Evolutionary conservation across 441 rosid species (phyloP), one percentile per base, ranked within the genome.

Genomic region (Arabidopsis lyrata): DNA sequence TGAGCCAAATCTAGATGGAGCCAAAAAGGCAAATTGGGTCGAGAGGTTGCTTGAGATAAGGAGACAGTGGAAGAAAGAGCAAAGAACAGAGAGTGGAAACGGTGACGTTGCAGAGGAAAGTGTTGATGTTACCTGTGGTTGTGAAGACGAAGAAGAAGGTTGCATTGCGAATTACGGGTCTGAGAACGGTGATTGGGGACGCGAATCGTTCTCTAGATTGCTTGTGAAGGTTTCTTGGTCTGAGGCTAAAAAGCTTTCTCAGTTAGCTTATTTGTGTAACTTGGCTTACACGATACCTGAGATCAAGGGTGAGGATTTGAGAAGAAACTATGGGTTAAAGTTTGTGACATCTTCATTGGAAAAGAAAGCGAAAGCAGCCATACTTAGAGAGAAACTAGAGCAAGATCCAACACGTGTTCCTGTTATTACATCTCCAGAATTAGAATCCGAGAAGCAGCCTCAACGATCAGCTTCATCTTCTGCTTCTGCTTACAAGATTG

Each of bases 231-330:
- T 87, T 6, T 83, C 90, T 13, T 84, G 85, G 88, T 84, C 92
- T 0, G 95, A 92, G 55, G 84, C 83, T 53, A 87, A 85, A 81
- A 81, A 68, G 42, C 83, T 89, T 81, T 89, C 99, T 39, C 90
- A 86, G 77, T 86, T 92, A 36, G 97, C 97, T 57, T 92, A 90
- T 82, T 74, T 92, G 71, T 83, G 91, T 85, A 94, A 90, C 81
- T 81, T 89, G 81, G 97, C 99, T 42, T 94, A 92, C 80, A 91
- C 81, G 64, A 92, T 92, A 75, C 85, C 87, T 2, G 83, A 80
- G 6, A 84, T 90, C 66, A 85, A 85, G 86, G 83, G 57, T 2
- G 81, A 76, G 8, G 86, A 86, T 77, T 78, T 92, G 75, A 86
- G 78, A 81, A 84, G 81, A 70, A 66, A 81, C 71, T 84, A 84